Evolutionary conservation across 1,284 basidiomycete species (phyloP).

Genomic region (Grifola frondosa): DNA sequence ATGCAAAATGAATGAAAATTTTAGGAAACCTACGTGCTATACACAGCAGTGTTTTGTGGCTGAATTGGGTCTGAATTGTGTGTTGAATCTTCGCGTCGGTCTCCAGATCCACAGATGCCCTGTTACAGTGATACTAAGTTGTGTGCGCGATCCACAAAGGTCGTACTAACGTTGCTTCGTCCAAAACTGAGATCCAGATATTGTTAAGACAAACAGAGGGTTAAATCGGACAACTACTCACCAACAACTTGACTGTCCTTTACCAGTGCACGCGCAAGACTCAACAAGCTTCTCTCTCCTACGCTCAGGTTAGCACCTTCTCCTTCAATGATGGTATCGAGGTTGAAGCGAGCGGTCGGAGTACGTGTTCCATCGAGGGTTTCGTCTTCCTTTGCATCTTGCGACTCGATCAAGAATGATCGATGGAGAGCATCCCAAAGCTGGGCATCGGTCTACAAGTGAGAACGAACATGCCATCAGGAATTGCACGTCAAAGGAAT

Average conservation of each 20-base stretch:
- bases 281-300: conserved; percentile 47
- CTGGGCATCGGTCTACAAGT: conserved; percentile 64
- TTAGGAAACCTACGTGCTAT: conserved; percentile 28
- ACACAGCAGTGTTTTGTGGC: conserved; percentile 31
- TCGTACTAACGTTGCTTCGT: conserved; percentile 31
- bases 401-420: conserved; percentile 66
- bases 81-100: conserved; percentile 63
- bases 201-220: background rate
- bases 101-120: conserved; percentile 52
- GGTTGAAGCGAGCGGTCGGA: conserved; percentile 45
- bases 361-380: conserved; percentile 22
- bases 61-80: conserved; percentile 52
- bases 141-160: background rate
- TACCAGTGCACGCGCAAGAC: conserved; percentile 32
- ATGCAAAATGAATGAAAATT: background rate
- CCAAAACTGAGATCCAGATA: conserved; percentile 20
- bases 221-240: conserved; percentile 31
- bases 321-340: conserved; percentile 81
- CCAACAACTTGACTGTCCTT: conserved; percentile 37
- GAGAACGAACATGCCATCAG: conserved; percentile 28
- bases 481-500: background rate
- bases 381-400: conserved; percentile 14
- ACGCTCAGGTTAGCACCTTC: conserved; percentile 84
- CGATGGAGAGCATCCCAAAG: conserved; percentile 84
- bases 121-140: conserved; percentile 4